Conservation (phyloP, 2,329 filamentous ascomycete genomes). For the Colletotrichum somersetense region DNA sequence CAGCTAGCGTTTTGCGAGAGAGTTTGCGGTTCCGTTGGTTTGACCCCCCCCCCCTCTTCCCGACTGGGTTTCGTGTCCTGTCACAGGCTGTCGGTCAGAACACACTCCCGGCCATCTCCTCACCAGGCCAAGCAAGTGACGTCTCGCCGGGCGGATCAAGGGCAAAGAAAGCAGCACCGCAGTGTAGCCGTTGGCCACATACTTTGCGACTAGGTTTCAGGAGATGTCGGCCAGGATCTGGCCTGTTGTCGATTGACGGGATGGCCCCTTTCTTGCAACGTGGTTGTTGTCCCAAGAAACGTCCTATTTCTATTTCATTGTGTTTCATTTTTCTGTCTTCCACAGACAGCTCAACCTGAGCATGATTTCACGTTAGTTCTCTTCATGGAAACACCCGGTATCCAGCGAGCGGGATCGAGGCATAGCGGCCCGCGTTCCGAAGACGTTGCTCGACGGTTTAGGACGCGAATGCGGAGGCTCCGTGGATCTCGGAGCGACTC, state of each 20-base stretch:
- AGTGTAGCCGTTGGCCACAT: background rate
- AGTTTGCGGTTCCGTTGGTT: background rate
- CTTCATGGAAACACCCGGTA: background rate
- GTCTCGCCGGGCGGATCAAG: background rate
- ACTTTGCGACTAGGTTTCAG: background rate
- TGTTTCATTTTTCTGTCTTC: too few relatives aligned
- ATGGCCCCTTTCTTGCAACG: background rate
- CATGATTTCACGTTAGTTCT: background rate
- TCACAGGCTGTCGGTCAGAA: background rate
- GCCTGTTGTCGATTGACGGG: background rate
- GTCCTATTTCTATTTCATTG: too few relatives aligned
- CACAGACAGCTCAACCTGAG: background rate
- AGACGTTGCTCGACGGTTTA: conserved; percentile 17
- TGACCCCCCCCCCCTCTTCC: too few relatives aligned
- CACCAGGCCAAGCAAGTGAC: background rate
- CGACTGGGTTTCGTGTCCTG: background rate
- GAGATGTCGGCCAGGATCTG: background rate
- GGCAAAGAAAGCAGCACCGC: background rate
- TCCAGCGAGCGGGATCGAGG: conserved; percentile 13
- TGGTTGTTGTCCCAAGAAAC: too few relatives aligned
- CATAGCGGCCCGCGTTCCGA: conserved; percentile 36
- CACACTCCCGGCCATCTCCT: background rate
- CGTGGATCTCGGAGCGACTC: conserved; percentile 4
- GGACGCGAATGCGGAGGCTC: conserved; percentile 25
- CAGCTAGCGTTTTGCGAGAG: background rate